phyloP scores from a whole-genome alignment of 164 flowering plant genomes.

The Sedum album region DNA sequence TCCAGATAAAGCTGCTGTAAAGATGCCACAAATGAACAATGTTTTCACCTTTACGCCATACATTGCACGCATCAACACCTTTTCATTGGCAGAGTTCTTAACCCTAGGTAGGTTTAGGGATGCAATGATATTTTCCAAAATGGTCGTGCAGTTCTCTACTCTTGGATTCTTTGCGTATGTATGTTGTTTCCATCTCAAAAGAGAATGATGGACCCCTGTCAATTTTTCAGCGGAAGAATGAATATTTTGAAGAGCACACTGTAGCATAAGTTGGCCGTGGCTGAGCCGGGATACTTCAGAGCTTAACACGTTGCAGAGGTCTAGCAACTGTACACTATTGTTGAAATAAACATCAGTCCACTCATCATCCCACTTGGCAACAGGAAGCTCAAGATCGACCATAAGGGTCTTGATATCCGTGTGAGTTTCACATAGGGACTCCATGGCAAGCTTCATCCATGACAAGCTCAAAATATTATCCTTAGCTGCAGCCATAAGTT shows the following conservation, averaged over 20 bases:
- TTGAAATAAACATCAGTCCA: constrained; percentile 86
- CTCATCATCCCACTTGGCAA: constrained; percentile 82
- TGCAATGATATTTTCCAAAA: constrained; percentile 35
- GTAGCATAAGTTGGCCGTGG: constrained; percentile 68
- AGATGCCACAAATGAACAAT: constrained; percentile 54
- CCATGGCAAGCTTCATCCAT: constrained; percentile 78
- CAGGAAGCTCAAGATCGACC: constrained; percentile 68
- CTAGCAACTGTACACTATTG: constrained; percentile 76
- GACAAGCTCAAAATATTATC: constrained; percentile 52
- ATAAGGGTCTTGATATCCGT: constrained; percentile 56
- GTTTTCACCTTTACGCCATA: constrained; percentile 72
- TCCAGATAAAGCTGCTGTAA: constrained; percentile 59
- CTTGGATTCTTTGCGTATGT: constrained; percentile 41
- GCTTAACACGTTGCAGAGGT: constrained; percentile 66
- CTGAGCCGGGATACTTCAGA: constrained; percentile 66
- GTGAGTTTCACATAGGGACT: constrained; percentile 57
- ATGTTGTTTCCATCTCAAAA: constrained; percentile 65
- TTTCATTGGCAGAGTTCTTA: constrained; percentile 73
- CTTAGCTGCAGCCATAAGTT: constrained; percentile 40
- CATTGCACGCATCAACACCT: constrained; percentile 82
- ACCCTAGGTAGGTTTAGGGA: constrained; percentile 55
- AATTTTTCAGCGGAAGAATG: constrained; percentile 30
- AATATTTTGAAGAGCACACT: constrained; percentile 48
- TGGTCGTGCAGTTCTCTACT: constrained; percentile 35
- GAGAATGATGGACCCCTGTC: constrained; percentile 35